Percentiles rank a stretch among this genome's conserved stretches.
These are phyloP conservation scores for Neofusicoccum ribis DNA, from an alignment of 2,329 filamentous ascomycete species.

Conservation along the genomic window DNA sequence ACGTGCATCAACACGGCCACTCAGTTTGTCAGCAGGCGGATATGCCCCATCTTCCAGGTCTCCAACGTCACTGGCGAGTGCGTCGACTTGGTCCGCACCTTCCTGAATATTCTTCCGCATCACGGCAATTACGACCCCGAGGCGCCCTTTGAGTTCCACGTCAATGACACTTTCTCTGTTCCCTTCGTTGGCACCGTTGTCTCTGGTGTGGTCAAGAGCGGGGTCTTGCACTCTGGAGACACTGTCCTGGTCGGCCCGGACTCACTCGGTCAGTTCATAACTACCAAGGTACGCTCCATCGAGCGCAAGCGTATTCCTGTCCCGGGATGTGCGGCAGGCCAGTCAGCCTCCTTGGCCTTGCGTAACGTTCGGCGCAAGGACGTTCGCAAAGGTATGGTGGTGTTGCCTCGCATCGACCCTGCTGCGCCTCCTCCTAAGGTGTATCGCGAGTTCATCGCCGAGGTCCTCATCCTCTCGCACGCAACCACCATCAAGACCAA, in stretches of 20 bases:
- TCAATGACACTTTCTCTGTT: conserved; percentile 98
- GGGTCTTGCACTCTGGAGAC: conserved; percentile 88
- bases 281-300: conserved; percentile 86
- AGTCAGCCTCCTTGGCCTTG: conserved; percentile 88
- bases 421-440: conserved; percentile 55
- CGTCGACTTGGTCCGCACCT: conserved; percentile 85
- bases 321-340: conserved; percentile 83
- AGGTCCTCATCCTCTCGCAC: conserved; percentile 93
- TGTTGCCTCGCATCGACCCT: conserved; percentile 78
- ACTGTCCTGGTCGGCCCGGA: conserved; percentile 86
- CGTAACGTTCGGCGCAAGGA: conserved; percentile 87
- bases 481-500: conserved; percentile 95
- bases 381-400: conserved; percentile 97
- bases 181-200: conserved; percentile 97
- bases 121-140: conserved; percentile 89
- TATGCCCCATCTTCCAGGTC: conserved; percentile 96
- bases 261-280: conserved; percentile 82
- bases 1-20: conserved; percentile 94
- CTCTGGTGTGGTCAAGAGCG: conserved; percentile 81
- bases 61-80: conserved; percentile 96
- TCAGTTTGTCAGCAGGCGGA: conserved; percentile 91
- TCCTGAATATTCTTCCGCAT: conserved; percentile 92
- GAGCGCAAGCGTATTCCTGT: conserved; percentile 91
- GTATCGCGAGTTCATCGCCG: conserved; percentile 55
- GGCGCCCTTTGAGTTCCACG: conserved; percentile 87